These are phyloP conservation scores for Albatrellus ellisii DNA, from an alignment of 768 basidiomycete species.

Conservation along the genomic window DNA sequence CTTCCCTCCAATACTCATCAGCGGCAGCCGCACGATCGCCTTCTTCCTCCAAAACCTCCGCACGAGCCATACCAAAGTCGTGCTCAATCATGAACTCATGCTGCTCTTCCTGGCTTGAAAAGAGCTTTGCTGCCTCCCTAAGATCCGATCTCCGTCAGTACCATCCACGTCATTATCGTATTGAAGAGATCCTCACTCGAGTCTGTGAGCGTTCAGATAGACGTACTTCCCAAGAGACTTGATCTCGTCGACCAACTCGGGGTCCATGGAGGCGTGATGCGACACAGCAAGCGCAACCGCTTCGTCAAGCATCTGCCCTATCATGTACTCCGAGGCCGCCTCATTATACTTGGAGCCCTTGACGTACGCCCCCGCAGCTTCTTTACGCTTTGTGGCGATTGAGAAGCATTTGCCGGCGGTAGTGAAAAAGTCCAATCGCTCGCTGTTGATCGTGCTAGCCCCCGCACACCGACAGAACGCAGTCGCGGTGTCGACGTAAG, in stretches of 20 bases:
- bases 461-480: slow-evolving; percentile 30
- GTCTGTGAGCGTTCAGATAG: slow-evolving; percentile 26
- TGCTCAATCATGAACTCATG: background rate
- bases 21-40: background rate
- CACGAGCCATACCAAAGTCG: background rate
- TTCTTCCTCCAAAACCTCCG: background rate
- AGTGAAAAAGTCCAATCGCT: slow-evolving; percentile 20
- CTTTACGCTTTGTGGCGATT: slow-evolving; percentile 22
- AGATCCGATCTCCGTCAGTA: background rate
- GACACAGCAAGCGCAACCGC: slow-evolving; percentile 31
- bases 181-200: slow-evolving; percentile 19
- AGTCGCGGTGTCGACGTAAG: slow-evolving; percentile 30
- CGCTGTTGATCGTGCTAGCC: slow-evolving; percentile 16
- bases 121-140: background rate
- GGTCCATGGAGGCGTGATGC: slow-evolving; percentile 21
- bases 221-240: slow-evolving; percentile 30
- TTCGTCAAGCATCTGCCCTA: slow-evolving; percentile 36
- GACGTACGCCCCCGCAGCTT: slow-evolving; percentile 33
- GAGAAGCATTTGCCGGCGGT: slow-evolving; percentile 36
- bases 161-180: background rate
- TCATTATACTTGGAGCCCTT: slow-evolving; percentile 28
- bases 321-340: slow-evolving; percentile 36
- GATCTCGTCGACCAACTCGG: slow-evolving; percentile 23
- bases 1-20: background rate
- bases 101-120: background rate